Evolutionary conservation across 1,139 yeast species (phyloP), one percentile per base, ranked within the genome.

Genomic region (Taiozyma sp.): DNA sequence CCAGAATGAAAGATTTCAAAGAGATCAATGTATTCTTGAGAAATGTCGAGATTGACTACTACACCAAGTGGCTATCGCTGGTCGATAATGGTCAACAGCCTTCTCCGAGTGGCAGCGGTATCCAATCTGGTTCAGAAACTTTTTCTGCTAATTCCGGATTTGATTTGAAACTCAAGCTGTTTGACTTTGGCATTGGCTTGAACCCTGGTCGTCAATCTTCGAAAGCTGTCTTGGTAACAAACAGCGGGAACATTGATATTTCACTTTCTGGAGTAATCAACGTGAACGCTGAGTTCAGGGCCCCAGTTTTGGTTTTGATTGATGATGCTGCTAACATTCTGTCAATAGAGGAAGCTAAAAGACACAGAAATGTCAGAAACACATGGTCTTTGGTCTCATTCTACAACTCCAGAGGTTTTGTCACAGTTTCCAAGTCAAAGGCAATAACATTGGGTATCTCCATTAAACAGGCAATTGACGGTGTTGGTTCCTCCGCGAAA

Each of bases 201-300:
- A 75, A 72, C 28, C 92, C 96, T 0, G 80, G 80, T 9, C 70
- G 84, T 51, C 64, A 89, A 16, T 59, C 63, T 0, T 76, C 87
- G 34, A 82, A 82, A 54, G 75, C 83, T 0, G 67, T 75, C 16
- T 50, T 87, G 16, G 70, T 78, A 1, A 57, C 85, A 1, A 73
- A 74, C 10, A 78, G 75, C 52, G 87, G 85, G 5, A 79, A 70
- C 48, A 67, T 79, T 12, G 87, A 82, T 51, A 47, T 83, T 1
- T 65, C 71, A 1, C 73, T 65, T 38, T 63, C 65, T 32, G 63
- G 57, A 46, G 76, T 65, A 44, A 61, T 69, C 13, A 69, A 70
- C 49, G 54, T 73, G 6, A 80, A 74, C 53, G 67, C 78, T 8
- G 76, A 83, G 0, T 61, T 81, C 6, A 69, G 82, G 50, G 72